A percentile compares a stretch with the other conserved stretches of the same genome.
Evolutionary conservation across 441 rosid species (phyloP).

Genomic region (Populus trichocarpa): DNA sequence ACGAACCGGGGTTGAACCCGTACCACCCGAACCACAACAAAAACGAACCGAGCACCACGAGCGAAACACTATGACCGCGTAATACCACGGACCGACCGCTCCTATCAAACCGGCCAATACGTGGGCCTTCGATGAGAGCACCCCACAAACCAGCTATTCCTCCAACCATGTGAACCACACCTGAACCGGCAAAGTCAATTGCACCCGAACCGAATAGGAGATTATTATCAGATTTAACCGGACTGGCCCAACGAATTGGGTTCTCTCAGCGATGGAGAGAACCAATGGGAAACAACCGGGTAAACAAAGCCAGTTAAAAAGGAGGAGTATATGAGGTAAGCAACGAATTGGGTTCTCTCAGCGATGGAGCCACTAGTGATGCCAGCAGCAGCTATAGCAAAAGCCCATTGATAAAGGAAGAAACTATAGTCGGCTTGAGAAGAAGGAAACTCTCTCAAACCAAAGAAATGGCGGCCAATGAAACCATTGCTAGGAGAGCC

Average conservation of each 20-base stretch:
- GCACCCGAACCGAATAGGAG: constrained; percentile 52
- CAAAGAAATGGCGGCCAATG: constrained; percentile 76
- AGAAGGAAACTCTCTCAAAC: constrained; percentile 47
- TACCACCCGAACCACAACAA: constrained; percentile 93
- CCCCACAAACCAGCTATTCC: constrained; percentile 77
- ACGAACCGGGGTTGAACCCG: constrained; percentile 87
- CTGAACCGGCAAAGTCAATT: constrained; percentile 71
- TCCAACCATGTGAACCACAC: constrained; percentile 76
- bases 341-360: constrained; percentile 67
- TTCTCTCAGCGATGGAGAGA: too few species aligned
- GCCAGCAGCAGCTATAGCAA: constrained; percentile 74
- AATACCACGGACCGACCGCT: constrained; percentile 49
- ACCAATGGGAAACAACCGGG: constrained; percentile 69
- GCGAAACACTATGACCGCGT: constrained; percentile 75
- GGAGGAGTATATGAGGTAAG: constrained; percentile 61
- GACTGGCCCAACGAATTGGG: constrained; percentile 77
- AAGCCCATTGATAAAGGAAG: constrained; percentile 77
- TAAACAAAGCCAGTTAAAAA: constrained; percentile 70
- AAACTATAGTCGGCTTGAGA: constrained; percentile 36
- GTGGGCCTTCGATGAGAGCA: constrained; percentile 78
- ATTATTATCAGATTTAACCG: constrained; percentile 25
- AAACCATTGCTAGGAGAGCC: constrained; percentile 73
- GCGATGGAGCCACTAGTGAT: constrained; percentile 79
- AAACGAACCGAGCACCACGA: constrained; percentile 78
- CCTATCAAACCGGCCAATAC: constrained; percentile 66